A percentile compares a stretch with the other conserved stretches of the same genome.
phyloP scores from a whole-genome alignment of 768 basidiomycete genomes.

The Suillus americanus region DNA sequence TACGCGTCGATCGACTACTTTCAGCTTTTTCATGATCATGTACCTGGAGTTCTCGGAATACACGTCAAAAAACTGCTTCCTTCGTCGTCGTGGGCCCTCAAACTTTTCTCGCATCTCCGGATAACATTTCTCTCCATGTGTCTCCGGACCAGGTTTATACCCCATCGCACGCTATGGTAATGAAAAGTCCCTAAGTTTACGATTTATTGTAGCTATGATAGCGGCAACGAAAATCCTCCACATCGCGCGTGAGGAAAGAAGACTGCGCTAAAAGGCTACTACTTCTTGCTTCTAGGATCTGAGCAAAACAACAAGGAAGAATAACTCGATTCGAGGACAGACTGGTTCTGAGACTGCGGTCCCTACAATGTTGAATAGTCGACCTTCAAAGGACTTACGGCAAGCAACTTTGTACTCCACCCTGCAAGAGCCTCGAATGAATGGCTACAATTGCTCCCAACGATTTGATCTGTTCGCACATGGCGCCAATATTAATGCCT shows the following conservation, averaged over 20 bases:
- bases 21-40: not conserved
- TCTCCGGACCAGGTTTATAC: not conserved
- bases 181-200: not conserved
- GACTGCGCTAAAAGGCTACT: too few species aligned
- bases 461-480: not conserved
- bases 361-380: not conserved
- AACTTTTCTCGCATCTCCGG: not conserved
- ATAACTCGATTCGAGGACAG: not conserved
- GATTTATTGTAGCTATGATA: not conserved
- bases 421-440: not conserved
- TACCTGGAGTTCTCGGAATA: not conserved
- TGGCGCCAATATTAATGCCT: not conserved
- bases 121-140: not conserved
- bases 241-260: not conserved
- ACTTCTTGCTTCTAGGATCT: not conserved
- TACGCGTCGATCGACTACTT: constrained; percentile 2
- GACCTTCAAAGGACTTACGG: not conserved
- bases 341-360: not conserved
- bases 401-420: too few species aligned
- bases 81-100: not conserved
- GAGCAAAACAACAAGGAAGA: not conserved
- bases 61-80: not conserved
- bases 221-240: not conserved
- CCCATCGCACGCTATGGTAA: not conserved
- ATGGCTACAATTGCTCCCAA: not conserved